These are phyloP conservation scores for Hymenoscyphus salicellus DNA, from an alignment of 2,329 filamentous ascomycete genomes.

Conservation along the genomic window DNA sequence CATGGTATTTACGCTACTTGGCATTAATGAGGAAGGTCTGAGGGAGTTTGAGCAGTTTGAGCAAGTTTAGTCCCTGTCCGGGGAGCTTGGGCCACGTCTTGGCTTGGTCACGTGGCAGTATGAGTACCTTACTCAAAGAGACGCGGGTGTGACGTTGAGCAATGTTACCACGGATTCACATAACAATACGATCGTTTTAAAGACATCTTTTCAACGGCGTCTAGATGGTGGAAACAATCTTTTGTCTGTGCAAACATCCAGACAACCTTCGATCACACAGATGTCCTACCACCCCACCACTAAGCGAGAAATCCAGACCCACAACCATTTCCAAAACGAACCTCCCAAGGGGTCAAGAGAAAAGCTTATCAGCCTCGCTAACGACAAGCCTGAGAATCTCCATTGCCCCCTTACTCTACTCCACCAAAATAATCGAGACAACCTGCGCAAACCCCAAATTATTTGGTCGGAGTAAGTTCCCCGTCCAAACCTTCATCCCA, in stretches of 20 bases:
- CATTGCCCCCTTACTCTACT: not conserved
- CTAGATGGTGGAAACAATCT: not conserved
- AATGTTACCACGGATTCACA: not conserved
- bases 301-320: not conserved
- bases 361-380: not conserved
- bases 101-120: not conserved
- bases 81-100: not conserved
- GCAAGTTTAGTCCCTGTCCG: not conserved
- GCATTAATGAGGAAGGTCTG: not conserved
- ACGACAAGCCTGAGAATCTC: not conserved
- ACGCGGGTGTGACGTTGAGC: no score
- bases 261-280: not conserved
- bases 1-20: not conserved
- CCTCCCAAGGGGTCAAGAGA: not conserved
- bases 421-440: not conserved
- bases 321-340: not conserved
- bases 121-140: no score
- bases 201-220: not conserved
- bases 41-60: constrained; percentile 2
- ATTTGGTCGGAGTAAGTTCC: not conserved
- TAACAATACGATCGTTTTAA: not conserved
- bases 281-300: not conserved
- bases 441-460: not conserved
- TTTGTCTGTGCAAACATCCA: not conserved
- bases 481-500: not conserved